phyloP scores from a whole-genome alignment of 495 filamentous ascomycete species.

The Penicillium lagena region DNA sequence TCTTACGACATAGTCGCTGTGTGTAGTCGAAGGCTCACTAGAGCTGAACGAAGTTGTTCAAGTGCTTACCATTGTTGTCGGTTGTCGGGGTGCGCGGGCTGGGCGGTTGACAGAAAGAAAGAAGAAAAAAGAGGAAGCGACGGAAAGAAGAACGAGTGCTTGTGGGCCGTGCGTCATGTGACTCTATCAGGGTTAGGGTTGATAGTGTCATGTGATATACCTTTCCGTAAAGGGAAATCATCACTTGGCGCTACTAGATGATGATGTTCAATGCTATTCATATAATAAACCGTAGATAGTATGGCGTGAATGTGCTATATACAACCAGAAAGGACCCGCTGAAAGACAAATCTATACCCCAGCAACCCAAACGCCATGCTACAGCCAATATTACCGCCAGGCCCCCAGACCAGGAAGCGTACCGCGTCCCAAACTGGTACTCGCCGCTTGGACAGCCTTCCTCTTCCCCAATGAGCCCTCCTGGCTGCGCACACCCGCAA shows the following conservation, averaged over 20 bases:
- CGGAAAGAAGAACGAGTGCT: not conserved
- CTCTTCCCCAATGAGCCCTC: conserved; percentile 76
- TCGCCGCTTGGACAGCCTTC: conserved; percentile 40
- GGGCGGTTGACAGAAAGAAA: conserved; percentile 36
- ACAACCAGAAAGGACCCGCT: not conserved
- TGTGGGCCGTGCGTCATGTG: conserved; percentile 14
- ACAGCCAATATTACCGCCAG: conserved; percentile 27
- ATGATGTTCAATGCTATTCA: no score
- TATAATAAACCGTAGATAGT: no score
- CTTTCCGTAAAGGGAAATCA: no score
- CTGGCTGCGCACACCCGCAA: conserved; percentile 74
- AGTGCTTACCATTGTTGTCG: conserved; percentile 48
- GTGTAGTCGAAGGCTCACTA: conserved; percentile 26
- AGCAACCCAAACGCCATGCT: no score
- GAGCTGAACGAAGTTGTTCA: conserved; percentile 21
- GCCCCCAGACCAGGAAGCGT: conserved; percentile 33
- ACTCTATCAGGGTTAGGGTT: conserved; percentile 34
- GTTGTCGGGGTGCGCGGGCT: conserved; percentile 34
- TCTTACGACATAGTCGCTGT: conserved; percentile 27
- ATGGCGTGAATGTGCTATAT: not conserved
- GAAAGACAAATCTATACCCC: not conserved
- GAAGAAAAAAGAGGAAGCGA: conserved; percentile 10
- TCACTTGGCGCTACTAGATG: no score
- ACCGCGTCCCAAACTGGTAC: conserved; percentile 31
- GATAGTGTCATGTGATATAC: conserved; percentile 19